Conservation (phyloP, 1,139 yeast genomes). For the Protomyces pachydermus region DNA sequence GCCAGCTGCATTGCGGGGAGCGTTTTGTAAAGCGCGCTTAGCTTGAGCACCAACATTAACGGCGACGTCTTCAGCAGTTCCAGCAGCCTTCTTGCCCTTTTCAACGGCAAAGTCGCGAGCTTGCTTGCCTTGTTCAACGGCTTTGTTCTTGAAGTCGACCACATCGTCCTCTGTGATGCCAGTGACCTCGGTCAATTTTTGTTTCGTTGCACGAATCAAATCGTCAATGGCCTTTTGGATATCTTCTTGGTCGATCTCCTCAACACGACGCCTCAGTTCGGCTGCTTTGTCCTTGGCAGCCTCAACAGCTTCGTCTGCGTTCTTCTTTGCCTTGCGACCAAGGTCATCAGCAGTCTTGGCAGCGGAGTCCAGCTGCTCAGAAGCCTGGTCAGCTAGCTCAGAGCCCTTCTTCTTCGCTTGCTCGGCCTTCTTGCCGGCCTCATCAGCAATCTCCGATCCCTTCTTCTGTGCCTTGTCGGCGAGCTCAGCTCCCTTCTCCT, state of each 20-base stretch:
- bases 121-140: slow-evolving; percentile 7
- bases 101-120: background rate
- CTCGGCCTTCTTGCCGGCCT: background rate
- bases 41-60: slow-evolving; percentile 20
- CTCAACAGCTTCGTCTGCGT: slow-evolving; percentile 23
- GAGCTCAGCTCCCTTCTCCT: background rate
- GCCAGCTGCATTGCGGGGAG: slow-evolving; percentile 20
- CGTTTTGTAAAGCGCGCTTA: slow-evolving; percentile 19
- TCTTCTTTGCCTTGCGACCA: slow-evolving; percentile 18
- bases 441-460: background rate
- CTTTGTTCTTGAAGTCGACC: slow-evolving; percentile 1
- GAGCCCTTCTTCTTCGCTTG: background rate
- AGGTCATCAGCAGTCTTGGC: background rate
- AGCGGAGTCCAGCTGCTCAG: background rate
- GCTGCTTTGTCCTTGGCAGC: slow-evolving; percentile 7
- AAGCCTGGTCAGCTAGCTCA: background rate
- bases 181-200: slow-evolving; percentile 7
- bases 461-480: background rate
- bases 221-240: background rate
- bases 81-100: slow-evolving; percentile 12
- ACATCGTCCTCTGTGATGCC: slow-evolving; percentile 11
- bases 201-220: background rate
- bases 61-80: slow-evolving; percentile 5
- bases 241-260: background rate
- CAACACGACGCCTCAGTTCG: slow-evolving; percentile 1